Percentiles rank a stretch among this genome's conserved stretches.
These are phyloP conservation scores for Moniliella sp. DNA, from an alignment of 1,284 basidiomycete genomes.

Conservation along the genomic window DNA sequence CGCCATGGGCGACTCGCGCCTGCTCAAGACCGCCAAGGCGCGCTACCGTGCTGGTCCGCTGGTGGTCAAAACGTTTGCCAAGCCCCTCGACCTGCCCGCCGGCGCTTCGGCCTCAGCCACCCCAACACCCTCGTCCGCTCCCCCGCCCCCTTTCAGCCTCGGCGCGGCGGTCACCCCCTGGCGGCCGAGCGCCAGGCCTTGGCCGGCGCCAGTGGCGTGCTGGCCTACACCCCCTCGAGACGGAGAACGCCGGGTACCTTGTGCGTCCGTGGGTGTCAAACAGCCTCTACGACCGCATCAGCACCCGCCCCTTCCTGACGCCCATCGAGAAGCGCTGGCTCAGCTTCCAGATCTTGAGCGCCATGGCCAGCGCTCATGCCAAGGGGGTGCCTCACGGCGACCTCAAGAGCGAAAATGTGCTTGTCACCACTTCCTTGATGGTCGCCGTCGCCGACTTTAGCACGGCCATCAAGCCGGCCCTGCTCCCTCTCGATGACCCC, in stretches of 20 bases:
- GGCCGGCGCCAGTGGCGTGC: conserved; percentile 62
- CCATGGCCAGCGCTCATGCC: conserved; percentile 58
- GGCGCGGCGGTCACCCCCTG: conserved; percentile 47
- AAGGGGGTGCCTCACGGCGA: conserved; percentile 73
- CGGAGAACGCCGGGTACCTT: conserved; percentile 83
- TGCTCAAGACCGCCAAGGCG: conserved; percentile 72
- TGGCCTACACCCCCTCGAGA: conserved; percentile 79
- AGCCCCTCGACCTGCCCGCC: conserved; percentile 45
- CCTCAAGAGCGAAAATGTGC: conserved; percentile 89
- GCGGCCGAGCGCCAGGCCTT: conserved; percentile 49
- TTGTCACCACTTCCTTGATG: conserved; percentile 88
- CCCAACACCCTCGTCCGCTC: too few relatives aligned
- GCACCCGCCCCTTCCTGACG: conserved; percentile 81
- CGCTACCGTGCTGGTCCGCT: conserved; percentile 50
- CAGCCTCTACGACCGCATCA: conserved; percentile 88
- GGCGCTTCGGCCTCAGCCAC: too few relatives aligned
- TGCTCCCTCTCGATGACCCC: conserved; percentile 82
- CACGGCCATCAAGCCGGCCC: conserved; percentile 75
- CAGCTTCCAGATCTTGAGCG: conserved; percentile 71
- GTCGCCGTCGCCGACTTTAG: conserved; percentile 89
- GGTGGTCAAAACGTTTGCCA: conserved; percentile 60
- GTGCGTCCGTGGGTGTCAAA: conserved; percentile 84
- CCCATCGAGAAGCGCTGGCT: conserved; percentile 94
- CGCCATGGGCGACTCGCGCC: conserved; percentile 71
- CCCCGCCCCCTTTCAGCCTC: too few relatives aligned